These are phyloP conservation scores for Proliferodiscus dingleyae DNA, from an alignment of 2,329 filamentous ascomycete species.

Conservation along the genomic window DNA sequence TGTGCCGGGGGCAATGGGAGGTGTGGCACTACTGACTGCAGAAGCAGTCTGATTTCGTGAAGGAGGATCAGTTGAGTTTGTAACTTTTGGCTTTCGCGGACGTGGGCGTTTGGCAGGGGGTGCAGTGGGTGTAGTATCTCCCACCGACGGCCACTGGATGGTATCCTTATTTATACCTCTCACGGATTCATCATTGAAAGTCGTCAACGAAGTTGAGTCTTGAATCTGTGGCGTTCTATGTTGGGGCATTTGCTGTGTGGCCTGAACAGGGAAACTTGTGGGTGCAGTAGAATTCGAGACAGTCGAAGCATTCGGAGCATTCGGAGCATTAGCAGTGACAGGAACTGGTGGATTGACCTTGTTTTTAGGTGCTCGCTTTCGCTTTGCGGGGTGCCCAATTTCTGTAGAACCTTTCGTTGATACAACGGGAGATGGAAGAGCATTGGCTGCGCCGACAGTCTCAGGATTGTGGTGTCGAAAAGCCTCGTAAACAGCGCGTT, in stretches of 20 bases:
- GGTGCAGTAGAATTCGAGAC: not conserved
- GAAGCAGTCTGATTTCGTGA: constrained; percentile 24
- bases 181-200: constrained; percentile 11
- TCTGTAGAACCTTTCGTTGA: constrained; percentile 17
- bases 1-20: constrained; percentile 24
- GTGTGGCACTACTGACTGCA: constrained; percentile 26
- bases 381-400: constrained; percentile 21
- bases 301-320: not conserved
- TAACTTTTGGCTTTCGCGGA: constrained; percentile 35
- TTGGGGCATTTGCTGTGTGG: constrained; percentile 6
- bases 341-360: constrained; percentile 7
- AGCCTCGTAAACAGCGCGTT: constrained; percentile 30
- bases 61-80: constrained; percentile 22
- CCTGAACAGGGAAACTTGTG: constrained; percentile 3
- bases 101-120: constrained; percentile 37
- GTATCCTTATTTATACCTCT: constrained; percentile 20
- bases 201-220: constrained; percentile 1
- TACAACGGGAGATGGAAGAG: constrained; percentile 18
- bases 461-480: constrained; percentile 22
- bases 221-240: constrained; percentile 3
- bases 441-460: constrained; percentile 14
- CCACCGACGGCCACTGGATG: constrained; percentile 27
- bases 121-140: constrained; percentile 19
- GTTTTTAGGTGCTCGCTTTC: constrained; percentile 15
- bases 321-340: not conserved